A percentile compares a stretch with the other conserved stretches of the same genome.
Evolutionary conservation across 257 asterid species (phyloP).

Genomic region (Gentiana dahurica): DNA sequence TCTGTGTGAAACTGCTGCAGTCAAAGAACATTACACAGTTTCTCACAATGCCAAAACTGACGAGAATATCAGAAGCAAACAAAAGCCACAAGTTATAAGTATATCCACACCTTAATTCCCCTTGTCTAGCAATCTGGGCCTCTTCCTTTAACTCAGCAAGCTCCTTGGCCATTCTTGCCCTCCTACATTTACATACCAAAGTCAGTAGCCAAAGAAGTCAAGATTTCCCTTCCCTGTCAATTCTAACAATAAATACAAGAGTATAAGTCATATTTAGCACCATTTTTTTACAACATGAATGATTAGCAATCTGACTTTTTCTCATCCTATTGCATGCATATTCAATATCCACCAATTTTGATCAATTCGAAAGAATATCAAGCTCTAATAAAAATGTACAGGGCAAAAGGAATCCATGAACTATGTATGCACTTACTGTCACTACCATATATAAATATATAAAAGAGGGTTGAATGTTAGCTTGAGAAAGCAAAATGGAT

Average conservation of each 20-base stretch:
- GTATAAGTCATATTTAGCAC: neutral
- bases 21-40: constrained; percentile 2
- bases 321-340: neutral
- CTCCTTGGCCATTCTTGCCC: constrained; percentile 89
- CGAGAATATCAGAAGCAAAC: neutral
- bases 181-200: constrained; percentile 31
- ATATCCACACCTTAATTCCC: constrained; percentile 47
- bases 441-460: too few relatives aligned
- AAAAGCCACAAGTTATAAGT: constrained; percentile 1
- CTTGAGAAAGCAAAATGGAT: neutral
- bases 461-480: neutral
- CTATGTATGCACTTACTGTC: too few relatives aligned
- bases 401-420: too few relatives aligned
- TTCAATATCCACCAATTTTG: neutral
- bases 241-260: neutral
- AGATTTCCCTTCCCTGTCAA: neutral
- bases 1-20: constrained; percentile 47
- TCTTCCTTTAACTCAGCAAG: constrained; percentile 76
- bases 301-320: neutral
- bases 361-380: too few relatives aligned
- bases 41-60: constrained; percentile 6
- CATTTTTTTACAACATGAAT: neutral
- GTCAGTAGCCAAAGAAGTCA: neutral
- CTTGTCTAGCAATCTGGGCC: constrained; percentile 38
- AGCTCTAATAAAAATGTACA: too few relatives aligned